A percentile compares a stretch with the other conserved stretches of the same genome.
Evolutionary conservation across 106 monocot genomes (phyloP).

Genomic region (Phalaenopsis equestris): DNA sequence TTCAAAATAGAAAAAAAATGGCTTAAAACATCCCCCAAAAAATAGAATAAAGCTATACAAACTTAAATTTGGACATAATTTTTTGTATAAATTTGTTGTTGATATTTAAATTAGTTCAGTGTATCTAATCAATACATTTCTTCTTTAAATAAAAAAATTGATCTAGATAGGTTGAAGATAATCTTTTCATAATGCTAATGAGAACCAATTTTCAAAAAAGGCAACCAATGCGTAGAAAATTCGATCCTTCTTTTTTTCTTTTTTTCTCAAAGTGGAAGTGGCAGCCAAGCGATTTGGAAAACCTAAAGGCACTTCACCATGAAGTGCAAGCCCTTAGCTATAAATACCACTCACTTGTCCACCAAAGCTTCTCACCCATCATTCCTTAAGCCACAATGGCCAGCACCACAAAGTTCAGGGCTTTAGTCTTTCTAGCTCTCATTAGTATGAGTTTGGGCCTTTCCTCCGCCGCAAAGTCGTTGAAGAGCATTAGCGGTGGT

Average conservation of each 20-base stretch:
- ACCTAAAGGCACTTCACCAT: background rate
- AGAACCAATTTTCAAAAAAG: conserved; percentile 1
- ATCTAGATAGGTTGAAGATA: background rate
- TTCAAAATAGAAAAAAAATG: too few relatives aligned
- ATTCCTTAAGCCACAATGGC: background rate
- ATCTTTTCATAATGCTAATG: background rate
- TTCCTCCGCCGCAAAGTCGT: background rate
- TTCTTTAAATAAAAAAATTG: too few relatives aligned
- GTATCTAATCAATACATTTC: too few relatives aligned
- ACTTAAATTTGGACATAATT: too few relatives aligned
- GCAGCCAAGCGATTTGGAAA: background rate
- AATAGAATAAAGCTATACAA: too few relatives aligned
- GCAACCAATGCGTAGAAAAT: background rate
- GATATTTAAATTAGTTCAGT: too few relatives aligned
- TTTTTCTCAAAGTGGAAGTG: background rate
- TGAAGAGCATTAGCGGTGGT: background rate
- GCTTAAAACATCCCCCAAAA: too few relatives aligned
- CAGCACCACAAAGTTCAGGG: background rate
- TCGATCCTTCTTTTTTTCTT: background rate
- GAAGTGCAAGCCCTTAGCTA: background rate
- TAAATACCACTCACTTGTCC: conserved; percentile 1
- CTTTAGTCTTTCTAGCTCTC: background rate
- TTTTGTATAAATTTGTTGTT: too few relatives aligned
- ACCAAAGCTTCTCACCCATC: background rate
- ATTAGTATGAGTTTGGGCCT: background rate